A percentile compares a stretch with the other conserved stretches of the same genome.
Evolutionary conservation across 495 filamentous ascomycete genomes (phyloP).

Genomic region (Aspergillus funiculosus): DNA sequence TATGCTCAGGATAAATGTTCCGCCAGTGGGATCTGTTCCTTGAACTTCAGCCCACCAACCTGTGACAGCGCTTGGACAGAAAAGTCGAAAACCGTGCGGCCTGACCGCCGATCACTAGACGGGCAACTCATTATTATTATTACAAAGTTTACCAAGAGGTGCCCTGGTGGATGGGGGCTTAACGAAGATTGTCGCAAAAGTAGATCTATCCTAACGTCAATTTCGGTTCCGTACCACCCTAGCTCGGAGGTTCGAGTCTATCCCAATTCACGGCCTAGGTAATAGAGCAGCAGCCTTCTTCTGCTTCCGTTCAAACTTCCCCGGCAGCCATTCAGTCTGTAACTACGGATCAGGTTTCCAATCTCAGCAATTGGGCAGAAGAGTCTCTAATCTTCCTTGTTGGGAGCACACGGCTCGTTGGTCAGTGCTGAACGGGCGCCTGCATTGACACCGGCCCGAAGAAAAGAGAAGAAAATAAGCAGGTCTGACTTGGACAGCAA

Average conservation of each 20-base stretch:
- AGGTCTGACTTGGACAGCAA: neutral
- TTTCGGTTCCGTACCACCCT: too few species aligned
- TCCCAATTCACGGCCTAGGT: too few species aligned
- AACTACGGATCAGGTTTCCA: slow-evolving; percentile 2
- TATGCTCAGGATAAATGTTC: slow-evolving; percentile 1
- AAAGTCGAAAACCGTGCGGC: slow-evolving; percentile 1
- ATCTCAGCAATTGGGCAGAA: neutral
- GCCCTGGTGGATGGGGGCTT: neutral
- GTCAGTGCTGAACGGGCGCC: neutral
- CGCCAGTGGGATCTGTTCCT: slow-evolving; percentile 20
- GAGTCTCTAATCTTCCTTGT: neutral
- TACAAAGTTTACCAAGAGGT: slow-evolving; percentile 1
- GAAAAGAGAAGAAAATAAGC: slow-evolving; percentile 2
- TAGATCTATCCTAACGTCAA: too few species aligned
- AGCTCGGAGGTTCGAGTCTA: too few species aligned
- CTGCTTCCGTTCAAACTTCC: too few species aligned
- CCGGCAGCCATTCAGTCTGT: neutral
- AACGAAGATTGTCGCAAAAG: neutral
- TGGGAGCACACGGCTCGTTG: neutral
- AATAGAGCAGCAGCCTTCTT: too few species aligned
- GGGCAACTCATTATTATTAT: too few species aligned
- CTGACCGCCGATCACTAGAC: slow-evolving; percentile 17
- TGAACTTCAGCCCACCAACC: neutral
- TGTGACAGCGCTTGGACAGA: slow-evolving; percentile 9
- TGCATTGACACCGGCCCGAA: slow-evolving; percentile 5